Evolutionary conservation across 1,284 basidiomycete genomes (phyloP), one percentile per base, ranked within the genome.

Genomic region (Cryptococcus hybrid): DNA sequence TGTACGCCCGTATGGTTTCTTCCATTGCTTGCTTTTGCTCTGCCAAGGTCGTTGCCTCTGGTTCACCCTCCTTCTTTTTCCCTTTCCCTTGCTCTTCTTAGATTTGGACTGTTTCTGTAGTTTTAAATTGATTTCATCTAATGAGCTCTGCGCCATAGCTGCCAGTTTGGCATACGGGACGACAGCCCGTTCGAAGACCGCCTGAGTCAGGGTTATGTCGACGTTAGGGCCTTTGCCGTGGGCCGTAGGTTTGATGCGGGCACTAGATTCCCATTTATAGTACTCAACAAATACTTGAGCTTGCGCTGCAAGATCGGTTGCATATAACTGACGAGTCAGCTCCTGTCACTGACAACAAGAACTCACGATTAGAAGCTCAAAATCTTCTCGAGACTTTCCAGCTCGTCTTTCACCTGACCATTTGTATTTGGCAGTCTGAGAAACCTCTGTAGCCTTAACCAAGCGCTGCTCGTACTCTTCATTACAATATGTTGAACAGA

Each of bases 401-500:
- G 68, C 68, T 12, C 75, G 62, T 56, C 67, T 69, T 56, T 76
- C 71, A 1, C 43, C 42, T 0, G 58, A 58, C 53, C 62, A 60
- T 55, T 71, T 68, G 35, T 47, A 34, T 54, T 71, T 81, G 3
- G 86, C 84, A 46, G 81, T 80, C 13, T 83, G 78, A 18, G 86
- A 84, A n/a, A 82, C 75, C 72, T 88, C 88, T 30, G 90, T 90
- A 1, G 89, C 90, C 2, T 83, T 75, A 13, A 94, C 83, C 46
- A 96, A 82, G 7, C 87, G 77, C 0, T 78, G 69, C 71, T 94
- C 91, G 69, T 97, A 97, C 55, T 87, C 83, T 13, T 83, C 78
- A 0, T 87, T 81, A 58, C 85, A 85, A 75, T 88, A 83, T 44
- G 84, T 83, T 0, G 90, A 90, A 15, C 90, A 89, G 76, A 94